Evolutionary conservation across 352 stramenopile species (phyloP), one percentile per base, ranked within the genome.

Genomic region (Aphanomyces cochlioides): DNA sequence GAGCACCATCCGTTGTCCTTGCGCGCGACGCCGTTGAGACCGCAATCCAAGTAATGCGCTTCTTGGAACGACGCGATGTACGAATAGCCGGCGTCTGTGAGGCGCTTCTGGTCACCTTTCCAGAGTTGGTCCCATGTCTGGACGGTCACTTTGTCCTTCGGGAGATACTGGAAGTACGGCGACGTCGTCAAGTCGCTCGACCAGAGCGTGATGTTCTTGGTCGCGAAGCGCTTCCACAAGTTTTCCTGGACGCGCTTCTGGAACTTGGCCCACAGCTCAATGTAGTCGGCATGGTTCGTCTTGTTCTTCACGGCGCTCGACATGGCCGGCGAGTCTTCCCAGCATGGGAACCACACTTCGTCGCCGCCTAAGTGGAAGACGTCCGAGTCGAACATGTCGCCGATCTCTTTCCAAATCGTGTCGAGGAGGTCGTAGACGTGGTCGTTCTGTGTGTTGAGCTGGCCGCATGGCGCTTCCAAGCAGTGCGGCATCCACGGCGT

Each of bases 331-430:
- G 66, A 56, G 36, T 56, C 43, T 34, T 56, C 67, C 72, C 72
- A 75, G 59, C 72, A 75, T 21, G n/a, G 5, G n/a, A 68, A 41
- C 15, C 45, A 74, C 5, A 74, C 67, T 64, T 75, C 72, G 43
- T 75, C 72, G 1, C 72, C 67, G 19, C 72, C 72, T 56, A 75
- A 64, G 59, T 75, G 72, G 34, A 74, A 64, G 8, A 74, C 45
- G 10, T 75, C 56, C 47, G 38, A 47, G 47, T 66, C 53, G 34
- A 75, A 75, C 40, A 75, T 15, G 28, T 19, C 45, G n/a, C 38
- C 19, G 4, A 75, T 34, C 66, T 75, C 72, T 5, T 5, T 48
- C 39, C 57, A 75, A 15, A 75, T 53, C 34, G 34, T 19, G 41
- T 41, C 37, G 15, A 75, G 21, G 34, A 73, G 34, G 4, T 59